Conservation (phyloP, 208 protist species). For the Acanthamoeba lenticulata region DNA sequence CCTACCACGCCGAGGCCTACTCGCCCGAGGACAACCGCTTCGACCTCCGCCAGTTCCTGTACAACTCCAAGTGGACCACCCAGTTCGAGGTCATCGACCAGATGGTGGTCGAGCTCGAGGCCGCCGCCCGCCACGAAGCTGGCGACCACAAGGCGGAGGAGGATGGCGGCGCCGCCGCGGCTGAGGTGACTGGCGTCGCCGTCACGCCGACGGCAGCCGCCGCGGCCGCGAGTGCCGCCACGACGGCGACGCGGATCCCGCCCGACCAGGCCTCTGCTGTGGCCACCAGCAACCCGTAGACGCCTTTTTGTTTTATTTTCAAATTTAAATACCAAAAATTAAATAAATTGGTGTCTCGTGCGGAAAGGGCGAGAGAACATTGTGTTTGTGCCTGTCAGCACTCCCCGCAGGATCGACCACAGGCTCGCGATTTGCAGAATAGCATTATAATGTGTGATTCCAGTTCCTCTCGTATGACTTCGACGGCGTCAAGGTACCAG, state of each 20-base stretch:
- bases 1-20: constrained; percentile 90
- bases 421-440: too few relatives aligned
- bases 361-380: too few relatives aligned
- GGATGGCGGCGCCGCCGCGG: neutral
- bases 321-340: too few relatives aligned
- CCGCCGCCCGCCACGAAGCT: neutral
- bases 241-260: neutral
- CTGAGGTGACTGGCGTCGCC: neutral
- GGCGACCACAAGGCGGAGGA: neutral
- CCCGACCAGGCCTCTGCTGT: neutral
- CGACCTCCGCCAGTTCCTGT: constrained; percentile 81
- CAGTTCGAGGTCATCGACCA: constrained; percentile 16
- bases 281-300: neutral
- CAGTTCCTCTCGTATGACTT: too few relatives aligned
- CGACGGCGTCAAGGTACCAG: too few relatives aligned
- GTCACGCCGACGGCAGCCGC: neutral
- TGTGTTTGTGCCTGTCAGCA: too few relatives aligned
- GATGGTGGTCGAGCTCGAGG: constrained; percentile 14
- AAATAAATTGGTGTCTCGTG: too few relatives aligned
- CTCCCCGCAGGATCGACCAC: too few relatives aligned
- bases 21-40: constrained; percentile 90
- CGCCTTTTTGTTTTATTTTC: neutral
- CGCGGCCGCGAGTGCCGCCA: neutral
- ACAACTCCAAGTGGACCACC: constrained; percentile 66
- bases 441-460: too few relatives aligned